phyloP scores from a whole-genome alignment of 495 filamentous ascomycete genomes.

The Aspergillus olivimuriae region DNA sequence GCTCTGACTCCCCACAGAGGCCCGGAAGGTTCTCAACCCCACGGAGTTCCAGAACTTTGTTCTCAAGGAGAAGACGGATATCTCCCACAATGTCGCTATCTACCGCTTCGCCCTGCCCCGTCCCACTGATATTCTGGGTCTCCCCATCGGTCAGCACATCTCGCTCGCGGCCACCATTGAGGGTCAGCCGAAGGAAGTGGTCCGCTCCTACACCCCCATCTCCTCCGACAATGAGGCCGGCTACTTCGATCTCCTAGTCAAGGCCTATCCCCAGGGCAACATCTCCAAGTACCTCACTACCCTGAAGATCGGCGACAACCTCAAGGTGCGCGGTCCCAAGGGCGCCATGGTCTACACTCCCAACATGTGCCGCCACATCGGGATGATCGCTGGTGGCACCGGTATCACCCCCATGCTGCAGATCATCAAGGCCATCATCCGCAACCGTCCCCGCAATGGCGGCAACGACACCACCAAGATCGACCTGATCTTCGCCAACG shows the following conservation, averaged over 20 bases:
- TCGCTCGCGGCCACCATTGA: constrained; percentile 80
- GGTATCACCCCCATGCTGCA: constrained; percentile 99
- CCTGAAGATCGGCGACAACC: constrained; percentile 74
- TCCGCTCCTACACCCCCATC: constrained; percentile 96
- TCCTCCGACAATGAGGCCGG: constrained; percentile 87
- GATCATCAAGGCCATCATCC: constrained; percentile 82
- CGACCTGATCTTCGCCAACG: constrained; percentile 93
- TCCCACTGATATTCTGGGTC: constrained; percentile 75
- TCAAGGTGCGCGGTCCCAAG: constrained; percentile 89
- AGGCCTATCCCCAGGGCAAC: constrained; percentile 94
- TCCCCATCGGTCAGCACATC: constrained; percentile 98
- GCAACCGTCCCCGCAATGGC: constrained; percentile 61
- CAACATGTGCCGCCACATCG: constrained; percentile 89
- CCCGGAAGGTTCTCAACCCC: constrained; percentile 78
- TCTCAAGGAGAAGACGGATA: constrained; percentile 81
- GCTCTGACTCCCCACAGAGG: constrained; percentile 41
- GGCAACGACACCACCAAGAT: constrained; percentile 81
- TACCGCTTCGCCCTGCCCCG: constrained; percentile 86
- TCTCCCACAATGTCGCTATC: constrained; percentile 97
- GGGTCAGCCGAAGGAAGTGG: constrained; percentile 75
- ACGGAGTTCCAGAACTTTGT: constrained; percentile 82
- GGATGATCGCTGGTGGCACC: constrained; percentile 97
- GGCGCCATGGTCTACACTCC: constrained; percentile 94
- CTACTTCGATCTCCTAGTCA: constrained; percentile 94
- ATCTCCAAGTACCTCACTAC: constrained; percentile 86